A percentile compares a stretch with the other conserved stretches of the same genome.
phyloP scores from a whole-genome alignment of 306 rosid genomes.

The Cicer bijugum region DNA sequence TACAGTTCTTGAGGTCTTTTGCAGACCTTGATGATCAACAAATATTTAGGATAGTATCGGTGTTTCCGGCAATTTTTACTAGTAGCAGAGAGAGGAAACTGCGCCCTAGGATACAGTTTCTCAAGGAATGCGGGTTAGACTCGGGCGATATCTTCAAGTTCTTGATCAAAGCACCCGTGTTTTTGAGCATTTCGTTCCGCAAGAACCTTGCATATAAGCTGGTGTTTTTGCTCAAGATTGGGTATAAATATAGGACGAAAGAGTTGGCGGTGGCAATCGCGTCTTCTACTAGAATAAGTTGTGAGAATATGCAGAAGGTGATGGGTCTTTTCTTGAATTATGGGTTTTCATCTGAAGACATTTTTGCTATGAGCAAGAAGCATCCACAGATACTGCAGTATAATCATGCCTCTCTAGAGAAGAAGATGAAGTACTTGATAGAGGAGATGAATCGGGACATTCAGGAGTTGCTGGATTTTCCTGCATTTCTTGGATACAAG shows the following conservation, averaged over 20 bases:
- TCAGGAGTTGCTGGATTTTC: constrained; percentile 67
- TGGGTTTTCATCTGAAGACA: constrained; percentile 66
- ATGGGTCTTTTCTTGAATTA: constrained; percentile 60
- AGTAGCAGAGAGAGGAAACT: constrained; percentile 78
- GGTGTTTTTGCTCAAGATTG: constrained; percentile 70
- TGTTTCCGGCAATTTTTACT: constrained; percentile 63
- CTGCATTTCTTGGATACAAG: constrained; percentile 81
- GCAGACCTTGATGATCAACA: constrained; percentile 59
- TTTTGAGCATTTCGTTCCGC: constrained; percentile 64
- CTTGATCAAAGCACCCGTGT: constrained; percentile 71
- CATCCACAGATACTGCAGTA: constrained; percentile 86
- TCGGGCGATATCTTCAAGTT: constrained; percentile 68
- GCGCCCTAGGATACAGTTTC: constrained; percentile 70
- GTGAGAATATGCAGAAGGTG: constrained; percentile 73
- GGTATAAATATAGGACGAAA: constrained; percentile 65
- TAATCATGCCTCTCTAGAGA: constrained; percentile 57
- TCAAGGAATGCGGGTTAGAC: constrained; percentile 75
- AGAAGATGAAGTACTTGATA: constrained; percentile 75
- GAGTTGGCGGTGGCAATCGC: constrained; percentile 66
- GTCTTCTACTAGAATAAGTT: constrained; percentile 69
- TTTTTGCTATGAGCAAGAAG: constrained; percentile 72
- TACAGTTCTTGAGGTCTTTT: constrained; percentile 63
- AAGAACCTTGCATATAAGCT: constrained; percentile 66
- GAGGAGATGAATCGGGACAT: constrained; percentile 76
- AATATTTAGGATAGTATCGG: constrained; percentile 65